Evolutionary conservation across 2,329 filamentous ascomycete species (phyloP), one percentile per base, ranked within the genome.

Genomic region (Colletotrichum orbiculare): DNA sequence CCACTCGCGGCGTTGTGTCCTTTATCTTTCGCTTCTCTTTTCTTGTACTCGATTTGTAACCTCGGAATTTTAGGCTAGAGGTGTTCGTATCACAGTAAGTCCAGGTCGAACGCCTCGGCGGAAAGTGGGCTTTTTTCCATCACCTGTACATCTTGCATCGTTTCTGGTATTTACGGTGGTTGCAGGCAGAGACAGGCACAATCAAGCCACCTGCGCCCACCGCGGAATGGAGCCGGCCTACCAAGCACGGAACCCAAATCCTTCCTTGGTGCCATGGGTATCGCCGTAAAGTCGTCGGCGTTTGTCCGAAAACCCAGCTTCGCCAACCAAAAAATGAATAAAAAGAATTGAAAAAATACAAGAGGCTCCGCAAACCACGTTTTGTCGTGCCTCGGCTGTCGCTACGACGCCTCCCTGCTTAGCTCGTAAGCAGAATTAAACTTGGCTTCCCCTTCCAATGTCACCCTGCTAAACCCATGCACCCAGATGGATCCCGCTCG

Each of bases 331-430:
- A 46, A 9, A 25, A 25, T 5, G 4, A 25, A 25, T 5, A 25
- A 25, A 25, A 25, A 25, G 4, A 25, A 25, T 25, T 25, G 25
- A 25, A 25, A 25, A 25, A 25, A 5, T 4, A 5, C 25, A 25
- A 25, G 25, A 61, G 49, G 39, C 55, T 38, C 48, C 55, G 37
- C 10, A 60, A 50, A 43, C 34, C 50, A 33, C 42, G 8, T 42
- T 25, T 11, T 13, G 33, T 9, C 10, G 46, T 33, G 38, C 63
- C 63, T 66, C 63, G 63, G 63, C 53, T 62, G 62, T 57, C 52
- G 41, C 25, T 55, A 8, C 25, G 38, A 35, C 42, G 49, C 38
- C 43, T 15, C 39, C 47, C 35, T 25, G 25, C 25, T 8, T 46
- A 13, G n/a, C 33, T 8, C 5, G 2, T 10, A 41, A 13, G n/a